phyloP scores from a whole-genome alignment of 345 rosid genomes.

The Lenwebbia sp. region DNA sequence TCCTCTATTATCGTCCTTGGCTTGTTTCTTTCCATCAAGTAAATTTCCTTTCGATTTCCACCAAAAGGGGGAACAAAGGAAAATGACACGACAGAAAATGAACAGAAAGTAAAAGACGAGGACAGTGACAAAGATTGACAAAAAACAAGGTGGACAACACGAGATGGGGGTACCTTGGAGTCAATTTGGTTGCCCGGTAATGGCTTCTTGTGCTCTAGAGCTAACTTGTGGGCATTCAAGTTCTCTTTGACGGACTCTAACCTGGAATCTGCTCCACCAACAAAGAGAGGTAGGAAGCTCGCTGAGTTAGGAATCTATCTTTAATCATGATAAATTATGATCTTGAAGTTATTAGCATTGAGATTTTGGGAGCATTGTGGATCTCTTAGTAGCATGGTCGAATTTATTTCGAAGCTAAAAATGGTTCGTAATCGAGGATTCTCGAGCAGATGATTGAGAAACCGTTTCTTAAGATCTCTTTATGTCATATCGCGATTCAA shows the following conservation, averaged over 20 bases:
- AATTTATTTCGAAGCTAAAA: neutral
- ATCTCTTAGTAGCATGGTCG: neutral
- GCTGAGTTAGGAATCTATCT: neutral
- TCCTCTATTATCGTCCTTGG: neutral
- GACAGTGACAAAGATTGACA: neutral
- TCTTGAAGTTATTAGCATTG: neutral
- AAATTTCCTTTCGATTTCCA: neutral
- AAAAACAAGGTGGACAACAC: neutral
- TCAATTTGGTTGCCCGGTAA: neutral
- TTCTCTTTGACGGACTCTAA: no score
- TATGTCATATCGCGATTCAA: neutral
- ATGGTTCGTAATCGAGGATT: neutral
- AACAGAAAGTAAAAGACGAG: neutral
- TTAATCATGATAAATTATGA: neutral
- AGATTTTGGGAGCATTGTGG: neutral
- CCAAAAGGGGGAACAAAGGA: neutral
- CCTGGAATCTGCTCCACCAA: no score
- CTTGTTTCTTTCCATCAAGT: neutral
- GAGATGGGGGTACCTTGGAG: neutral
- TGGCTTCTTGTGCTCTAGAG: neutral
- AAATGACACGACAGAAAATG: neutral
- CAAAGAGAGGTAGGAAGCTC: neutral
- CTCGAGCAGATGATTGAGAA: neutral
- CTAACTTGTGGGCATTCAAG: neutral
- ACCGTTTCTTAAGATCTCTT: neutral